Percentiles rank a stretch among this genome's conserved stretches.
These are phyloP conservation scores for Brassica hybrid DNA, from an alignment of 441 rosid species.

Conservation along the genomic window DNA sequence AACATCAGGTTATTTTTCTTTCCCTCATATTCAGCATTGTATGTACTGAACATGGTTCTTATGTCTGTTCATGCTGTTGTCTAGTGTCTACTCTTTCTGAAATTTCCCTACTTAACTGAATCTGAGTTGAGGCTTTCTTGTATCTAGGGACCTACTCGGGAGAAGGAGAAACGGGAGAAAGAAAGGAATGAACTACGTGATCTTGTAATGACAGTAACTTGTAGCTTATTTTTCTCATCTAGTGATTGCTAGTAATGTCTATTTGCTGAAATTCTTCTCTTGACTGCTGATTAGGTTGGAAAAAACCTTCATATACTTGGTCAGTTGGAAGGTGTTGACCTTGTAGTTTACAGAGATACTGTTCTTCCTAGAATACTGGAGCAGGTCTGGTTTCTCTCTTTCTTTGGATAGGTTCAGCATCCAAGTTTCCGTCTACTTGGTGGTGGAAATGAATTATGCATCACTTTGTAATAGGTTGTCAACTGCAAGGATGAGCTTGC, in stretches of 20 bases:
- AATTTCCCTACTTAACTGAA: constrained; percentile 54
- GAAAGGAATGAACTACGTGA: constrained; percentile 86
- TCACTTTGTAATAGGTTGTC: constrained; percentile 70
- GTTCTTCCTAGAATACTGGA: constrained; percentile 85
- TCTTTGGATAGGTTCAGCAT: constrained; percentile 36
- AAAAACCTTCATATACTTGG: constrained; percentile 81
- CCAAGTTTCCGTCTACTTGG: constrained; percentile 25
- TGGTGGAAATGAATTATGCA: constrained; percentile 21
- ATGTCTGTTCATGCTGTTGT: constrained; percentile 64
- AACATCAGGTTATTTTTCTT: constrained; percentile 79
- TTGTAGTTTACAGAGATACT: constrained; percentile 68
- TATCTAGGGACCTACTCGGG: constrained; percentile 83
- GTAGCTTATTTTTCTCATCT: constrained; percentile 43
- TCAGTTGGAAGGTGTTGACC: constrained; percentile 85
- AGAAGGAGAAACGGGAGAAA: constrained; percentile 78
- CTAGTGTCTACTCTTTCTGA: constrained; percentile 57
- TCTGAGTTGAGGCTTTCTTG: constrained; percentile 73
- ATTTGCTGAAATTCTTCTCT: constrained; percentile 27
- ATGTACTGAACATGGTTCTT: constrained; percentile 51
- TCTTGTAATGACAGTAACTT: constrained; percentile 64
- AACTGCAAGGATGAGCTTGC: constrained; percentile 98
- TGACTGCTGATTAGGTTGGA: constrained; percentile 64
- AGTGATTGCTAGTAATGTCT: constrained; percentile 33
- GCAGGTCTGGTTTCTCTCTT: constrained; percentile 55
- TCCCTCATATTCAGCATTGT: constrained; percentile 40